Evolutionary conservation across 2,329 filamentous ascomycete genomes (phyloP).

Genomic region (Malbranchea cinnamomea): DNA sequence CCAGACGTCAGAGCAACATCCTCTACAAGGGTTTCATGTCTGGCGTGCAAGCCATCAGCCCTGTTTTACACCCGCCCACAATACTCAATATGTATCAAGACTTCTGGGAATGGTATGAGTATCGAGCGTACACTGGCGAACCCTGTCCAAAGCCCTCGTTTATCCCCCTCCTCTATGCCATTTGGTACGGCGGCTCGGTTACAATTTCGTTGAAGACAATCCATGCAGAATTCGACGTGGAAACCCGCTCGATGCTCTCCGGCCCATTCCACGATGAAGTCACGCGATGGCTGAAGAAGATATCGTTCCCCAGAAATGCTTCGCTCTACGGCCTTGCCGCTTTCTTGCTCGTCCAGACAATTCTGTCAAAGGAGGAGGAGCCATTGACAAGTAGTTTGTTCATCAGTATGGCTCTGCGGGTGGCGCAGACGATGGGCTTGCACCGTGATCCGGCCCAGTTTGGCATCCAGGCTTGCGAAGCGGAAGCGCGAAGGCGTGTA

Average conservation of each 20-base stretch:
- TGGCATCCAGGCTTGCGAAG: constrained; percentile 29
- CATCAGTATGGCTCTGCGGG: constrained; percentile 31
- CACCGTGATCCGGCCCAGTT: constrained; percentile 36
- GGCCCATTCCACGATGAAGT: constrained; percentile 28
- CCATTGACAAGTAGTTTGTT: constrained; percentile 34
- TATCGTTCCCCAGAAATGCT: constrained; percentile 31
- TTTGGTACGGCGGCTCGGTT: constrained; percentile 35
- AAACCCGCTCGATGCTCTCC: constrained; percentile 22
- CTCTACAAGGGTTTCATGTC: constrained; percentile 34
- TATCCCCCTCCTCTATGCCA: constrained; percentile 30
- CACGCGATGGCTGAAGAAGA: constrained; percentile 26
- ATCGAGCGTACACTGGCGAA: constrained; percentile 21
- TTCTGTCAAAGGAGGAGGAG: constrained; percentile 34
- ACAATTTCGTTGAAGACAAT: constrained; percentile 29
- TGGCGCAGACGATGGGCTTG: constrained; percentile 34
- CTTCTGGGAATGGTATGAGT: constrained; percentile 34
- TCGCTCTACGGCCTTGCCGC: constrained; percentile 32
- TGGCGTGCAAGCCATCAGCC: constrained; percentile 31
- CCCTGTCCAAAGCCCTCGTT: constrained; percentile 27
- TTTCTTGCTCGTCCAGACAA: constrained; percentile 33
- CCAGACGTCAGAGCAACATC: constrained; percentile 31
- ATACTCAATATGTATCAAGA: constrained; percentile 26
- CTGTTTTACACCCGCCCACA: constrained; percentile 30
- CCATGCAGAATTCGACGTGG: constrained; percentile 24
- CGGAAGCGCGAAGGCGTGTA: constrained; percentile 30